Evolutionary conservation across 306 rosid genomes (phyloP).

Genomic region (Luffa acutangula): DNA sequence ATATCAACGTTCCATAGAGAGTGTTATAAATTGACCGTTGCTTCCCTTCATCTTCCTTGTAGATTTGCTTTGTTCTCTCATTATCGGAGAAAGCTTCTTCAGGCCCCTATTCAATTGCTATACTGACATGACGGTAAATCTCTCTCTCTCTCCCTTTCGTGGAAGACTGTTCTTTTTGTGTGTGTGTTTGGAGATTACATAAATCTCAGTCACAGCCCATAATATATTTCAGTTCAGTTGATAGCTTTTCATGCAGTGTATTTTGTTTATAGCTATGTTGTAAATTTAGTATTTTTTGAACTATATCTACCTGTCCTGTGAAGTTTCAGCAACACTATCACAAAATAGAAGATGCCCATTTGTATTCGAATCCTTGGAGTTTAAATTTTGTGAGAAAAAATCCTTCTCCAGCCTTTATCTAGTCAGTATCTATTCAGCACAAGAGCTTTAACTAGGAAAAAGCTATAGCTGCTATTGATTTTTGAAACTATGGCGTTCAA

Average conservation of each 20-base stretch:
- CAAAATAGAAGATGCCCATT: background rate
- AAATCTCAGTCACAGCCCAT: background rate
- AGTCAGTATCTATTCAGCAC: background rate
- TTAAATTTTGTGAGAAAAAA: background rate
- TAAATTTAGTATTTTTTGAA: background rate
- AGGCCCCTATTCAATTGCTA: background rate
- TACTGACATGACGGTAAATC: conserved; percentile 1
- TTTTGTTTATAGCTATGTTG: background rate
- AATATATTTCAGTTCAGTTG: background rate
- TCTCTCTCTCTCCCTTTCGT: background rate
- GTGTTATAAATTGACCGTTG: background rate
- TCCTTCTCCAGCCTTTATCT: background rate
- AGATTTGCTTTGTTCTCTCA: background rate
- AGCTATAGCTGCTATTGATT: background rate
- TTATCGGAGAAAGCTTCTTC: background rate
- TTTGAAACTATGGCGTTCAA: background rate
- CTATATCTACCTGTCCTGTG: background rate
- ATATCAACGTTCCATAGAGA: background rate
- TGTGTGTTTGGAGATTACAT: background rate
- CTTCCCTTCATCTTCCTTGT: background rate
- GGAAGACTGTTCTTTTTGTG: background rate
- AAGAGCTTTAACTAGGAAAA: background rate
- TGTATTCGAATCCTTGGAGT: background rate
- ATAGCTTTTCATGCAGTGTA: background rate
- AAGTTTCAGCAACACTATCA: background rate